These are phyloP conservation scores for Thielaviopsis populi DNA, from an alignment of 2,329 filamentous ascomycete genomes.

Conservation along the genomic window DNA sequence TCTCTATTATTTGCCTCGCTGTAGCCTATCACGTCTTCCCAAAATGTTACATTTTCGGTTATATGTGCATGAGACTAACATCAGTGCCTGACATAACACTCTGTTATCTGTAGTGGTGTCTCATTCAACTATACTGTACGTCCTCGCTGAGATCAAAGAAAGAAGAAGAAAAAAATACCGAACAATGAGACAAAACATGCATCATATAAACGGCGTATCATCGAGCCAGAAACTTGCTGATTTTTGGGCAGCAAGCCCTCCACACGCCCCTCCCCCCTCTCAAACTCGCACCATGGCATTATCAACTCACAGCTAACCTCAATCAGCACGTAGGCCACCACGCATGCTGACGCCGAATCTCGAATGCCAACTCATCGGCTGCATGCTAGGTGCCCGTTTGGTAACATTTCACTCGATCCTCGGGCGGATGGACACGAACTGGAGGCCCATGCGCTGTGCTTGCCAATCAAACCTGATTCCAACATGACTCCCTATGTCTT, in stretches of 20 bases:
- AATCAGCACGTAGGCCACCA: background rate
- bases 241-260: background rate
- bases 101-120: background rate
- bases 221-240: no score
- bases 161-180: background rate
- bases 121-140: no score
- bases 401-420: background rate
- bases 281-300: background rate
- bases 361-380: background rate
- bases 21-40: no score
- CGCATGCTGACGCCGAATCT: background rate
- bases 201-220: no score
- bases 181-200: background rate
- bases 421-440: background rate
- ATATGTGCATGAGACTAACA: background rate
- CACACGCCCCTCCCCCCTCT: background rate
- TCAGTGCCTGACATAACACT: background rate
- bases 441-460: background rate
- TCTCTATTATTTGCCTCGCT: no score
- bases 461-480: background rate
- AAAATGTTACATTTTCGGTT: background rate
- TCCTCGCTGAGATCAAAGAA: background rate
- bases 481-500: background rate
- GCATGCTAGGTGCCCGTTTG: no score
- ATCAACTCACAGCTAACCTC: background rate